Percentiles rank a stretch among this genome's conserved stretches.
Evolutionary conservation across 1,139 yeast species (phyloP).

Genomic region (Yamadazyma jaroonii): DNA sequence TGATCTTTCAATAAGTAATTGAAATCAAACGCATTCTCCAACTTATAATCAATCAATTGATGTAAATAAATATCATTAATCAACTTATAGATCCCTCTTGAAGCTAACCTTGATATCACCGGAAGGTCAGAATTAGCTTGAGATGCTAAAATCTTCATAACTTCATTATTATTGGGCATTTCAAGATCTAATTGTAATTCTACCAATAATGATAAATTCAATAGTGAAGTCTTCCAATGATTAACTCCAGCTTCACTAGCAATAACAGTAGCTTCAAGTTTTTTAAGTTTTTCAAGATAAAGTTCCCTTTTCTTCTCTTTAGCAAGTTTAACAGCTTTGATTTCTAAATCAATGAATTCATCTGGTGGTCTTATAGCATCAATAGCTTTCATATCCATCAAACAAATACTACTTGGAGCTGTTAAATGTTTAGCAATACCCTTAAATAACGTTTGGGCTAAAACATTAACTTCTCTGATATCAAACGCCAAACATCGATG

Average conservation of each 20-base stretch:
- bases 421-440: slow-evolving; percentile 45
- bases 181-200: slow-evolving; percentile 58
- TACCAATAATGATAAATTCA: slow-evolving; percentile 54
- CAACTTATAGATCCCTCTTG: slow-evolving; percentile 60
- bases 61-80: slow-evolving; percentile 51
- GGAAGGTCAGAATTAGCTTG: slow-evolving; percentile 75
- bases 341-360: slow-evolving; percentile 51
- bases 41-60: slow-evolving; percentile 54
- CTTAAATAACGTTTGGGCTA: slow-evolving; percentile 51
- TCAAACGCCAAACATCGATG: slow-evolving; percentile 60
- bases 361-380: slow-evolving; percentile 66
- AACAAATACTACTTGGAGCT: slow-evolving; percentile 60
- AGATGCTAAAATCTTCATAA: slow-evolving; percentile 47
- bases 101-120: slow-evolving; percentile 57
- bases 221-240: slow-evolving; percentile 71
- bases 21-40: slow-evolving; percentile 44
- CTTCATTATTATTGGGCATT: slow-evolving; percentile 40
- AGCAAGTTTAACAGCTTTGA: slow-evolving; percentile 54
- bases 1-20: slow-evolving; percentile 38
- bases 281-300: slow-evolving; percentile 38
- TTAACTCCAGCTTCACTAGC: slow-evolving; percentile 31
- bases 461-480: slow-evolving; percentile 48
- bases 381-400: slow-evolving; percentile 45
- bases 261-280: slow-evolving; percentile 45
- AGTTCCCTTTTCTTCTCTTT: slow-evolving; percentile 53